Evolutionary conservation across 768 basidiomycete genomes (phyloP).

Genomic region (Lyophyllum atratum): DNA sequence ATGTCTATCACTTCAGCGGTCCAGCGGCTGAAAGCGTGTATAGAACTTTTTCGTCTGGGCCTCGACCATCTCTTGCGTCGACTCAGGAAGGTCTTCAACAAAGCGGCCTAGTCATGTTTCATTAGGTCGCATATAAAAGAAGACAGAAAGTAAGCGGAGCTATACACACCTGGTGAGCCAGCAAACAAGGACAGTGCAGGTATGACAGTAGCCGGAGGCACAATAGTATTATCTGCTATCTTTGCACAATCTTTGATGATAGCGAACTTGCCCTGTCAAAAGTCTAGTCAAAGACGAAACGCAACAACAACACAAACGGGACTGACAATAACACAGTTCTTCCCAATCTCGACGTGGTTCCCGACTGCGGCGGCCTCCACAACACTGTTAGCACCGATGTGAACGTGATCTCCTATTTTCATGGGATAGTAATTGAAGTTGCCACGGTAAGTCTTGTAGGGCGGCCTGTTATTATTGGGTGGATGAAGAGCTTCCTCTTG

Average conservation of each 20-base stretch:
- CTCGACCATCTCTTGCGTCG: constrained; percentile 91
- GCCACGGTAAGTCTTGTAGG: constrained; percentile 87
- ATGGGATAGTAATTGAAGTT: constrained; percentile 98
- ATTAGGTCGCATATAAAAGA: constrained; percentile 2
- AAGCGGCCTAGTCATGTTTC: constrained; percentile 60
- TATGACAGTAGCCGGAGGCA: constrained; percentile 91
- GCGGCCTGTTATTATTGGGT: constrained; percentile 51
- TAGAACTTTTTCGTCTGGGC: constrained; percentile 84
- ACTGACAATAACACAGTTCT: constrained; percentile 91
- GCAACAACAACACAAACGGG: constrained; percentile 4
- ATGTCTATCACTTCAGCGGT: constrained; percentile 24
- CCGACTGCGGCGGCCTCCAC: constrained; percentile 96
- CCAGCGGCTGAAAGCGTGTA: constrained; percentile 73
- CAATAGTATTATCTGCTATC: constrained; percentile 85
- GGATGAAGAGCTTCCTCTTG: neutral
- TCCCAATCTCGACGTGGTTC: constrained; percentile 91
- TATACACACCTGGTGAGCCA: constrained; percentile 80
- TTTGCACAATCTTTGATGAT: constrained; percentile 96
- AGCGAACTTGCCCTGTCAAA: constrained; percentile 84
- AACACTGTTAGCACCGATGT: constrained; percentile 86
- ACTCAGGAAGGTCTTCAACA: constrained; percentile 85
- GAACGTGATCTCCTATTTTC: constrained; percentile 94
- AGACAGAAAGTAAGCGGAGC: neutral
- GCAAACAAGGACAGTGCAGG: constrained; percentile 84
- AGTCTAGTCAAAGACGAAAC: neutral